These are phyloP conservation scores for Blastomyces parvus DNA, from an alignment of 2,329 filamentous ascomycete genomes.

Conservation along the genomic window DNA sequence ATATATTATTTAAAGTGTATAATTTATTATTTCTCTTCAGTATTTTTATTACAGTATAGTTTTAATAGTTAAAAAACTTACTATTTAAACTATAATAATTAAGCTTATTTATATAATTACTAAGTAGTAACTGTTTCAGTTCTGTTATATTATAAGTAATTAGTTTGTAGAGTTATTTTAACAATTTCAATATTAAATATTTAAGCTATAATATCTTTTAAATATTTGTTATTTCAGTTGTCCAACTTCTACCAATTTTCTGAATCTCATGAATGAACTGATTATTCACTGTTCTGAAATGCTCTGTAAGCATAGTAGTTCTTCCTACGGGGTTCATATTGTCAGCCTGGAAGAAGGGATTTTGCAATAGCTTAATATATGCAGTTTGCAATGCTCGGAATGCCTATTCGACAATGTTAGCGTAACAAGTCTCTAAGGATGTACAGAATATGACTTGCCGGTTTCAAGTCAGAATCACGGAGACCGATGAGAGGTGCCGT, in stretches of 20 bases:
- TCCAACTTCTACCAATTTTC: constrained; percentile 77
- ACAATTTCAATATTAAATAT: no score
- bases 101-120: no score
- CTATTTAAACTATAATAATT: no score
- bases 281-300: constrained; percentile 66
- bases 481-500: constrained; percentile 51
- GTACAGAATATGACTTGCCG: constrained; percentile 43
- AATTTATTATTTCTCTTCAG: no score
- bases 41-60: no score
- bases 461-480: constrained; percentile 77
- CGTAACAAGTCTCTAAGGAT: neutral
- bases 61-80: no score
- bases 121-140: no score
- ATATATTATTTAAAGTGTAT: no score
- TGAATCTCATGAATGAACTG: constrained; percentile 74
- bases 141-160: no score
- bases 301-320: constrained; percentile 36
- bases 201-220: no score
- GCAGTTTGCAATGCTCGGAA: constrained; percentile 90
- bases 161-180: no score
- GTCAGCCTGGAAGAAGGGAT: constrained; percentile 90
- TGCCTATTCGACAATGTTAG: constrained; percentile 43
- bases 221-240: constrained; percentile 43
- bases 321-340: constrained; percentile 55
- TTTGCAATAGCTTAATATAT: constrained; percentile 79